Evolutionary conservation across 345 rosid genomes (phyloP), one percentile per base, ranked within the genome.

Genomic region (Populus pruinosa): DNA sequence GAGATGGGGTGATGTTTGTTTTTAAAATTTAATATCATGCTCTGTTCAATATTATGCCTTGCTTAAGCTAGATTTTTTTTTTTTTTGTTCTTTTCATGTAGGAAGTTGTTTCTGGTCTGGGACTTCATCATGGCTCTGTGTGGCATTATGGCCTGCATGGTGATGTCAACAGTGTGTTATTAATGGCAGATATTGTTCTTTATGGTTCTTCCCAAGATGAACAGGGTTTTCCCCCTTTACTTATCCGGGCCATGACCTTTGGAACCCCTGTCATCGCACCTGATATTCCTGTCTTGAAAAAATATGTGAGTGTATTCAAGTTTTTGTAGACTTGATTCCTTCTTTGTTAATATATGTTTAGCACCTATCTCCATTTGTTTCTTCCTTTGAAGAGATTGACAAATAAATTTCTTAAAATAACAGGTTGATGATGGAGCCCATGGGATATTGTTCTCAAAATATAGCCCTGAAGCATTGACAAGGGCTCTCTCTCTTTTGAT

Each of bases 141-240:
- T 79, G 84, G 85, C 92, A 89, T 85, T 91, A 89, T 87, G 94
- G 97, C 78, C 76, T 92, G 82, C 83, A 89, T 83, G 88, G 84
- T 71, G 92, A 96, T 83, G 94, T 86, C 73, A 90, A 92, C 80
- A 81, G 86, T 70, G 84, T 91, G 77, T 80, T 96, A 72, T 74
- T 88, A 76, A 89, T 94, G 93, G 90, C 97, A 62, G 98, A 96
- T 84, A 85, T 94, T 86, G 89, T 96, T 83, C 84, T 96, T 68
- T 94, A 94, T 84, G 95, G 91, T 76, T 91, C 99, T 80, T 94
- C 97, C 72, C 98, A 91, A 82, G 97, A 91, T 85, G 98, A 94
- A 78, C 98, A 94, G 82, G 90, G 87, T 78, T 96, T 96, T 72
- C 95, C 98, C 72, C 85, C 97, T 59, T 72, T 96, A 66, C 80